These are phyloP conservation scores for Syzygium oleosum DNA, from an alignment of 345 rosid genomes.

Conservation along the genomic window DNA sequence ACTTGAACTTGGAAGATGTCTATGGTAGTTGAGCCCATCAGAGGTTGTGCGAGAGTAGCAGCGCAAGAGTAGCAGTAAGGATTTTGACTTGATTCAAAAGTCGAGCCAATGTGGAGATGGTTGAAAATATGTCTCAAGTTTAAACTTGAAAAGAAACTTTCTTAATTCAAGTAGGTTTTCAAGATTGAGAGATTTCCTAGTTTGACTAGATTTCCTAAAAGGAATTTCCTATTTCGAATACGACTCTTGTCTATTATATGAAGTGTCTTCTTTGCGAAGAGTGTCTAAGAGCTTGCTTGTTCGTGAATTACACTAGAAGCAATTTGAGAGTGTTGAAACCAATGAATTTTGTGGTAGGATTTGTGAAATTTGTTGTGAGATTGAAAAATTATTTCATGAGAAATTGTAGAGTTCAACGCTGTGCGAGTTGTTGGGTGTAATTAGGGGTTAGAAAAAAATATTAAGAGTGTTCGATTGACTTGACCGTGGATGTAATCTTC, in stretches of 20 bases:
- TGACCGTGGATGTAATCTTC: accelerated
- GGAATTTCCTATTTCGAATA: not conserved
- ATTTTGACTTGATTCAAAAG: not conserved
- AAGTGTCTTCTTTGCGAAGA: not conserved
- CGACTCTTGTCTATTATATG: not conserved
- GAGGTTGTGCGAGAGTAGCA: not conserved
- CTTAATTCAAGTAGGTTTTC: not conserved
- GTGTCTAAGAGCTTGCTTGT: not conserved
- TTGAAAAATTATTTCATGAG: not conserved
- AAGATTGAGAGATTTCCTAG: not conserved
- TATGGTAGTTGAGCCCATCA: not conserved
- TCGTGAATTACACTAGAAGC: not conserved
- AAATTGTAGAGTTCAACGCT: too few species aligned
- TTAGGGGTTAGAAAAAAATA: not conserved
- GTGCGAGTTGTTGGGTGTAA: not conserved
- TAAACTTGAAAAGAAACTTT: not conserved
- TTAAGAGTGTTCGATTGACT: accelerated
- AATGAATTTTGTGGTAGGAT: not conserved
- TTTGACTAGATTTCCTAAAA: not conserved
- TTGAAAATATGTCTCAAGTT: not conserved
- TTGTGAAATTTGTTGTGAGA: not conserved
- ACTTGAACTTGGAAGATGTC: not conserved
- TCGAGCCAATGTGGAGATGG: too few species aligned
- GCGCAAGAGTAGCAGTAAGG: not conserved
- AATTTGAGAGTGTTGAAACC: not conserved